These are phyloP conservation scores for Epicoccum nigrum DNA, from an alignment of 2,329 filamentous ascomycete genomes.

Conservation along the genomic window DNA sequence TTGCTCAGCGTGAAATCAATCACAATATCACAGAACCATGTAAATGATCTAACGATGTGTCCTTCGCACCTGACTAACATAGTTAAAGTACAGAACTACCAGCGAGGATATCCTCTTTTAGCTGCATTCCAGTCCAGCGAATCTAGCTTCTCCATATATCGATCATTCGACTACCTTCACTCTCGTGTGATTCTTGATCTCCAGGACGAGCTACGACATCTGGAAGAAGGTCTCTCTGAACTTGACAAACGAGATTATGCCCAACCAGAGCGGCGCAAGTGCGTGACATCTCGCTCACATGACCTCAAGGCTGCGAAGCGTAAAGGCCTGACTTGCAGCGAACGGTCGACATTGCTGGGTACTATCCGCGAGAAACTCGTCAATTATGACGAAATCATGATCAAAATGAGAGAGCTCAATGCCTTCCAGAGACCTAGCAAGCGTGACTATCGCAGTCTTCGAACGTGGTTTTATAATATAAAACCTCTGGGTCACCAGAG, in stretches of 20 bases:
- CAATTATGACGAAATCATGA: conserved; percentile 39
- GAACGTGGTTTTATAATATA: conserved; percentile 36
- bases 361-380: conserved; percentile 26
- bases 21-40: no score
- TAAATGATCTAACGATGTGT: not conserved
- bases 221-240: conserved; percentile 41
- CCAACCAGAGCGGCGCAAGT: not conserved
- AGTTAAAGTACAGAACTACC: conserved; percentile 32
- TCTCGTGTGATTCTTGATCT: conserved; percentile 41
- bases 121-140: conserved; percentile 47
- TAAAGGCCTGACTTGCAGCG: not conserved
- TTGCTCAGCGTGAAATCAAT: no score
- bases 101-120: conserved; percentile 38
- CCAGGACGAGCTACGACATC: conserved; percentile 41
- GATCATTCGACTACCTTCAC: conserved; percentile 43
- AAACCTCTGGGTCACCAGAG: conserved; percentile 35
- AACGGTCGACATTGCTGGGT: conserved; percentile 2
- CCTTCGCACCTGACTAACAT: not conserved
- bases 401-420: conserved; percentile 41
- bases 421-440: conserved; percentile 42
- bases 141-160: conserved; percentile 44
- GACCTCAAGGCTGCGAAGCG: not conserved
- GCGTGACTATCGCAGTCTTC: conserved; percentile 42
- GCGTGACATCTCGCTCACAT: not conserved
- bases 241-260: conserved; percentile 19